phyloP scores from a whole-genome alignment of 805 yeast genomes.

The Kregervanrija fluxuum region DNA sequence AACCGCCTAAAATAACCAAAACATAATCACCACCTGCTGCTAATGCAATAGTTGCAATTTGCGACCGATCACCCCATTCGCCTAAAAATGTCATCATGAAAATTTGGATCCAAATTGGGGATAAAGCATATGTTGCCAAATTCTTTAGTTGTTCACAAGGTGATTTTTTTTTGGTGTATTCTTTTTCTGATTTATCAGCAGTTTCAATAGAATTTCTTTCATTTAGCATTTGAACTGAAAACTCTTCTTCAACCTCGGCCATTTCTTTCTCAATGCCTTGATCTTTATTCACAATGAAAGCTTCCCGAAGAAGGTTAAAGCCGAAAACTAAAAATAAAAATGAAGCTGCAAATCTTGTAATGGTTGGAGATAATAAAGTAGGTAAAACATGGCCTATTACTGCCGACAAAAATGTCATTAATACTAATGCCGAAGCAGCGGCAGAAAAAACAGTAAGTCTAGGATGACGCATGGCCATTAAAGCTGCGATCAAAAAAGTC shows the following conservation, averaged over 20 bases:
- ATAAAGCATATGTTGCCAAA: constrained; percentile 56
- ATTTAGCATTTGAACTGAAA: constrained; percentile 56
- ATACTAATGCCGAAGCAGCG: constrained; percentile 74
- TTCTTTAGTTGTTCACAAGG: constrained; percentile 36
- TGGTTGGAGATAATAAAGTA: constrained; percentile 65
- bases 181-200: constrained; percentile 1
- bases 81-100: constrained; percentile 94
- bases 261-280: constrained; percentile 91
- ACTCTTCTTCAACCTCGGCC: constrained; percentile 95
- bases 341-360: constrained; percentile 80
- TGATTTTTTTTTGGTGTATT: neutral
- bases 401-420: constrained; percentile 92
- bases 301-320: constrained; percentile 67
- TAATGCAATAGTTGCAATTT: constrained; percentile 97
- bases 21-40: constrained; percentile 92
- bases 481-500: constrained; percentile 91
- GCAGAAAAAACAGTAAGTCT: constrained; percentile 80
- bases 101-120: constrained; percentile 91
- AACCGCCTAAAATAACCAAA: constrained; percentile 83
- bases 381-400: constrained; percentile 90
- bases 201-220: constrained; percentile 58
- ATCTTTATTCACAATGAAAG: constrained; percentile 68
- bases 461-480: constrained; percentile 95
- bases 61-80: constrained; percentile 99
- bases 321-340: constrained; percentile 80